Evolutionary conservation across 441 rosid species (phyloP).

Genomic region (Eugenia klotzschiana): DNA sequence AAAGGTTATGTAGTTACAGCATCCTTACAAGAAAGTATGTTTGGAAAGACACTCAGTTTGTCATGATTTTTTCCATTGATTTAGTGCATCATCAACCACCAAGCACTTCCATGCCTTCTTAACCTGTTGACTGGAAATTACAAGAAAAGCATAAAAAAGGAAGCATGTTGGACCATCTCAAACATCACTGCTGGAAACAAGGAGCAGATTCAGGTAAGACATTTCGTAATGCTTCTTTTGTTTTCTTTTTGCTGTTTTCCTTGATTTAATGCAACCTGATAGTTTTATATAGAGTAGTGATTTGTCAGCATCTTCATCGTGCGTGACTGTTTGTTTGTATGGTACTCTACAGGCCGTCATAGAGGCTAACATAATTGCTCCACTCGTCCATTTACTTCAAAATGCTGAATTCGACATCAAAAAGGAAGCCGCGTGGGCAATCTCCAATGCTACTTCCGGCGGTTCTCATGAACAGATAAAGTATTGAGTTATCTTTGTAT

Average conservation of each 20-base stretch:
- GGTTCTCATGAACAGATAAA: constrained; percentile 80
- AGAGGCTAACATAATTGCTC: constrained; percentile 46
- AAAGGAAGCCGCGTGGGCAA: constrained; percentile 87
- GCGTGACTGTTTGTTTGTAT: not conserved
- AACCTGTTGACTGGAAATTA: constrained; percentile 50
- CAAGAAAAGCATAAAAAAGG: constrained; percentile 83
- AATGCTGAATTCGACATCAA: constrained; percentile 87
- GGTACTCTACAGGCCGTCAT: constrained; percentile 42
- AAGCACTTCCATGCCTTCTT: constrained; percentile 58
- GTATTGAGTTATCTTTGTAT: constrained; percentile 17
- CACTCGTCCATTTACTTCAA: constrained; percentile 57
- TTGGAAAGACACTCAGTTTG: not conserved
- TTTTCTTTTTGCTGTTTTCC: not conserved
- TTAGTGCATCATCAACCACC: constrained; percentile 58
- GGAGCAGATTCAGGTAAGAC: constrained; percentile 70
- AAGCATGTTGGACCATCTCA: constrained; percentile 95
- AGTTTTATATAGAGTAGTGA: not conserved
- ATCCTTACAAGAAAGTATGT: not conserved
- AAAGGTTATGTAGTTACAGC: not conserved
- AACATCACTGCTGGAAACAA: constrained; percentile 85
- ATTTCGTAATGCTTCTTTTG: not conserved
- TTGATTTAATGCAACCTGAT: not conserved
- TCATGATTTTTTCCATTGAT: not conserved
- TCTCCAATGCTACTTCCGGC: constrained; percentile 78
- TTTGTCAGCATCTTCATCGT: not conserved